Percentiles rank a stretch among this genome's conserved stretches.
Conservation (phyloP, 1,284 basidiomycete species). For the Acaromyces ingoldii region DNA sequence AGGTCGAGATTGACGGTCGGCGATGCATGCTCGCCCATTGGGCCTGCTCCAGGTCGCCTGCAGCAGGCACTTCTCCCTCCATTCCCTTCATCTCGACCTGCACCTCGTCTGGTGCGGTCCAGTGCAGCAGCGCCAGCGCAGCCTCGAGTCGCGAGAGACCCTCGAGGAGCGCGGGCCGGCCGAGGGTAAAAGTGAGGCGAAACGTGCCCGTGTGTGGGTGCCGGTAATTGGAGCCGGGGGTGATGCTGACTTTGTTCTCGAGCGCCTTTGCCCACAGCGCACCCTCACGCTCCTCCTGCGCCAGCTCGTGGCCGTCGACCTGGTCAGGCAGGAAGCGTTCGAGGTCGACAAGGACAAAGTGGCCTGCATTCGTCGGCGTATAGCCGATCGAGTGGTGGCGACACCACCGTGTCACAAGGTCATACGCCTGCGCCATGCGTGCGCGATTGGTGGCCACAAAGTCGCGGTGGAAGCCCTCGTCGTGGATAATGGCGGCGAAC, state of each 20-base stretch:
- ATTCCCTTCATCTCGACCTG: not conserved
- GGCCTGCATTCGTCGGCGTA: conserved; percentile 15
- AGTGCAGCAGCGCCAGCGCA: conserved; percentile 4
- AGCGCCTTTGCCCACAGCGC: conserved; percentile 11
- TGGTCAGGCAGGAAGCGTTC: conserved; percentile 75
- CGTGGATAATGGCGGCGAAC: conserved; percentile 19
- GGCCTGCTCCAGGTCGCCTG: not conserved
- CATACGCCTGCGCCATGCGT: conserved; percentile 13
- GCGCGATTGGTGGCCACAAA: conserved; percentile 59
- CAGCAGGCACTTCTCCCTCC: not conserved
- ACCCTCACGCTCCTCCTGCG: conserved; percentile 9
- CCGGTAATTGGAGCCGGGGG: conserved; percentile 12
- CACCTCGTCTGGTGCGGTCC: not conserved
- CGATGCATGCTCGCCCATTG: not conserved
- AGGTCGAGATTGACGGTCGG: not conserved
- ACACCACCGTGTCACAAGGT: conserved; percentile 11
- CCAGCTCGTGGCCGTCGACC: not conserved
- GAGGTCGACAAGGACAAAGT: conserved; percentile 69
- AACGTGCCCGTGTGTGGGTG: conserved; percentile 11
- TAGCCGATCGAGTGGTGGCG: conserved; percentile 12
- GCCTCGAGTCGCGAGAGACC: conserved; percentile 8
- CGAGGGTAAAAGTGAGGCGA: conserved; percentile 10
- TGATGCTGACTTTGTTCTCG: conserved; percentile 3
- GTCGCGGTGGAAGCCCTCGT: conserved; percentile 11
- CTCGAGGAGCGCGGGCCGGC: not conserved